Percentiles rank a stretch among this genome's conserved stretches.
Conservation (phyloP, 371 early-diverging fungal species). For the Umbelopsis sp. region DNA sequence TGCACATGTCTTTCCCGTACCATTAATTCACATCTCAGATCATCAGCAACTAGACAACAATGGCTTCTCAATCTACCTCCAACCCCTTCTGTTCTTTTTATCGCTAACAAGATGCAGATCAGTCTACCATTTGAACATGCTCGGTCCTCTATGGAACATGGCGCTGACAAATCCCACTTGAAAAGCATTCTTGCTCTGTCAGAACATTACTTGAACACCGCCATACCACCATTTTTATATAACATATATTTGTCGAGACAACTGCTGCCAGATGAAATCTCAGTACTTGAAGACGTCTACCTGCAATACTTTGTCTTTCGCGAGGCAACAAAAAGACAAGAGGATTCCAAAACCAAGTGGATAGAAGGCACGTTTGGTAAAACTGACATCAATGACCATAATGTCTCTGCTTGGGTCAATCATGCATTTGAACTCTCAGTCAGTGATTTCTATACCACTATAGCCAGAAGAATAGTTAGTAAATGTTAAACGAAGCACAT, state of each 20-base stretch:
- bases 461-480: background rate
- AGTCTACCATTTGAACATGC: constrained; percentile 3
- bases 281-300: background rate
- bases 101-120: background rate
- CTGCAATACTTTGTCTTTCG: constrained; percentile 4
- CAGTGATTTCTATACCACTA: background rate
- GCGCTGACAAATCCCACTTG: background rate
- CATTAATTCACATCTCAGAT: background rate
- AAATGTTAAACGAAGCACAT: too few relatives aligned
- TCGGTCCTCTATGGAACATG: constrained; percentile 1
- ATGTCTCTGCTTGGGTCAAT: background rate
- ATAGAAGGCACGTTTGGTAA: background rate
- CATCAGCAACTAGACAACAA: background rate
- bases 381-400: background rate
- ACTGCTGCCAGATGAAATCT: background rate
- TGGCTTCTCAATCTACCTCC: background rate
- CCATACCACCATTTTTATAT: constrained; percentile 2
- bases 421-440: background rate
- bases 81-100: background rate
- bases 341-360: background rate
- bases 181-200: background rate
- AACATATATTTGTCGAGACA: background rate
- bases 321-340: background rate
- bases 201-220: background rate
- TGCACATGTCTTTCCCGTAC: background rate